phyloP scores from a whole-genome alignment of 805 yeast genomes.

The Kazachstania kunashirensis region DNA sequence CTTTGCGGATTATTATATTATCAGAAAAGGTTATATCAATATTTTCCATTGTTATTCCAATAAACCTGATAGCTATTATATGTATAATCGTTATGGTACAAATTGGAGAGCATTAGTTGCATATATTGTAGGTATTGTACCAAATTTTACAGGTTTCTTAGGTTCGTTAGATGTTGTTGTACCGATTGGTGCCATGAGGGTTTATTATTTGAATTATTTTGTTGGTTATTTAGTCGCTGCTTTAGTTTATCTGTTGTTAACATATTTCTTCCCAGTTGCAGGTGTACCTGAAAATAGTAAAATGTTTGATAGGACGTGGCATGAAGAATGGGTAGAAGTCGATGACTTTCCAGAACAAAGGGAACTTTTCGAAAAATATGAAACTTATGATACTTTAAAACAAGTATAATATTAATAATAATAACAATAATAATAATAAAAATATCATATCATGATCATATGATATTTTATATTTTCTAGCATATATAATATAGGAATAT shows the following conservation, averaged over 20 bases:
- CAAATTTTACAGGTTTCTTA: slow-evolving; percentile 80
- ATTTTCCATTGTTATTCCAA: slow-evolving; percentile 56
- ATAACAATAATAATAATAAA: too few species aligned
- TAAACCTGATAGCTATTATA: slow-evolving; percentile 39
- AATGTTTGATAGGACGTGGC: slow-evolving; percentile 41
- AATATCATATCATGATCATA: too few species aligned
- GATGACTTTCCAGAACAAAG: slow-evolving; percentile 45
- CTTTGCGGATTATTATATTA: slow-evolving; percentile 55
- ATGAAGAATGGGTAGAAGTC: slow-evolving; percentile 52
- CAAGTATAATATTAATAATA: background rate
- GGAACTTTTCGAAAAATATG: slow-evolving; percentile 12
- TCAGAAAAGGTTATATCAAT: slow-evolving; percentile 62
- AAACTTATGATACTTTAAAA: background rate
- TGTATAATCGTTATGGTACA: slow-evolving; percentile 51
- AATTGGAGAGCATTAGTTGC: slow-evolving; percentile 83
- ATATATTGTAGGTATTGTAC: slow-evolving; percentile 68
- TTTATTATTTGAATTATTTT: slow-evolving; percentile 67
- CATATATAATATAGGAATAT: too few species aligned
- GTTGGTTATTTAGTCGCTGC: slow-evolving; percentile 61
- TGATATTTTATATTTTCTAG: too few species aligned
- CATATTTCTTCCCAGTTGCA: slow-evolving; percentile 42
- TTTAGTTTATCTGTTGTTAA: slow-evolving; percentile 43
- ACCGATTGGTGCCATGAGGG: slow-evolving; percentile 66
- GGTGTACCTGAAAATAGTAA: slow-evolving; percentile 35
- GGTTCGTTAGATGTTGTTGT: slow-evolving; percentile 74